phyloP scores from a whole-genome alignment of 495 filamentous ascomycete genomes.

The Podospora anserina region DNA sequence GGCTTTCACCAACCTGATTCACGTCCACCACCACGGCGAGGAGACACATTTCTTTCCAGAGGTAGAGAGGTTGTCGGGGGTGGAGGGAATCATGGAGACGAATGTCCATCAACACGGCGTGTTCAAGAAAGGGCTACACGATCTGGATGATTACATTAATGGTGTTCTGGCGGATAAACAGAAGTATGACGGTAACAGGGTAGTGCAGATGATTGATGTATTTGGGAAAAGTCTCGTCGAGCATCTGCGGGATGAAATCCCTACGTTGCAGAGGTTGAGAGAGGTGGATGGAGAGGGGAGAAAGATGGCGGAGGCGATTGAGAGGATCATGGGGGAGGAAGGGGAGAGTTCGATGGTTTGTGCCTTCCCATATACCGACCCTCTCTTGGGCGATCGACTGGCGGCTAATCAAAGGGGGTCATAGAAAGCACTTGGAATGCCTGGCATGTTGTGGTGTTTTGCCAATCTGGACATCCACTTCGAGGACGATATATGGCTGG shows the following conservation, averaged over 20 bases:
- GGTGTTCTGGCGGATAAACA: slow-evolving; percentile 24
- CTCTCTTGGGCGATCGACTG: not conserved
- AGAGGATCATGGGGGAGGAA: slow-evolving; percentile 17
- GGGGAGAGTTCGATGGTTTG: slow-evolving; percentile 30
- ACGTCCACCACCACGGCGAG: slow-evolving; percentile 45
- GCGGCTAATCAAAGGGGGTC: not conserved
- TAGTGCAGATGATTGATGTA: slow-evolving; percentile 40
- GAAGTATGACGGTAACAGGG: slow-evolving; percentile 33
- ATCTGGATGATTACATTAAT: slow-evolving; percentile 35
- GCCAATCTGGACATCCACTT: slow-evolving; percentile 46
- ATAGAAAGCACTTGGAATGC: slow-evolving; percentile 22
- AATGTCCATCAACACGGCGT: slow-evolving; percentile 48
- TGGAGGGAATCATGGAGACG: slow-evolving; percentile 42
- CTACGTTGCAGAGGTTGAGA: slow-evolving; percentile 32
- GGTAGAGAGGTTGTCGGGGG: slow-evolving; percentile 39
- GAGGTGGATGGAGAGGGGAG: slow-evolving; percentile 31
- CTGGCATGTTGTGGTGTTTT: slow-evolving; percentile 27
- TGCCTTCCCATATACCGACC: not conserved
- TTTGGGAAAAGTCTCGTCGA: slow-evolving; percentile 37
- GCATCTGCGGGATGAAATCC: slow-evolving; percentile 47
- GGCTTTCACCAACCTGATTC: slow-evolving; percentile 30
- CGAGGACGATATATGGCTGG: slow-evolving; percentile 33
- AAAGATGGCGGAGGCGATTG: slow-evolving; percentile 28
- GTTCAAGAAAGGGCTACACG: slow-evolving; percentile 39
- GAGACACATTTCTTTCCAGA: slow-evolving; percentile 44